Percentiles rank a stretch among this genome's conserved stretches.
Evolutionary conservation across 1,284 basidiomycete genomes (phyloP).

Genomic region (Psilocybe mexicana): DNA sequence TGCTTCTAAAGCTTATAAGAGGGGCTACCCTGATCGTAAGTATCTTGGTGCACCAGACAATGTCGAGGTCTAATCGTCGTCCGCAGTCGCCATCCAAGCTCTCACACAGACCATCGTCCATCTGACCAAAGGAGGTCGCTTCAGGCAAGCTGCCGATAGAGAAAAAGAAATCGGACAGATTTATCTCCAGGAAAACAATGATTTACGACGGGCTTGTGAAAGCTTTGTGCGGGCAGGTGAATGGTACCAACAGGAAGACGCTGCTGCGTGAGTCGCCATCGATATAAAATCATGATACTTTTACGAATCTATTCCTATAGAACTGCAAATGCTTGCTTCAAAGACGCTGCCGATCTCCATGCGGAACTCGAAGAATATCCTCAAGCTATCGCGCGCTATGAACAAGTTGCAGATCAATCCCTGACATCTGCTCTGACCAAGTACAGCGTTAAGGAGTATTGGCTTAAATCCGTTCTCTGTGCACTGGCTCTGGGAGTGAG

Average conservation of each 20-base stretch:
- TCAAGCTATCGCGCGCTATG: slow-evolving; percentile 86
- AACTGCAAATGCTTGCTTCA: slow-evolving; percentile 94
- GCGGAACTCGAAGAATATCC: slow-evolving; percentile 88
- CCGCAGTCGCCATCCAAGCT: slow-evolving; percentile 87
- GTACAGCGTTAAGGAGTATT: slow-evolving; percentile 99
- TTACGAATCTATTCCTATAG: slow-evolving; percentile 42
- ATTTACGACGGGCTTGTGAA: slow-evolving; percentile 83
- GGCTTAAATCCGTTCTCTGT: slow-evolving; percentile 87
- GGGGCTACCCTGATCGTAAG: slow-evolving; percentile 81
- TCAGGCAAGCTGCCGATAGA: slow-evolving; percentile 96
- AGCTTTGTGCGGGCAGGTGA: slow-evolving; percentile 93
- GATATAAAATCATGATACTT: neutral
- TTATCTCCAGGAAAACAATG: slow-evolving; percentile 76
- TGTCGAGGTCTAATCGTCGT: slow-evolving; percentile 15
- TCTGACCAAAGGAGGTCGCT: slow-evolving; percentile 84
- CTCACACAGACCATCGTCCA: slow-evolving; percentile 84
- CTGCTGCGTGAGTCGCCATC: slow-evolving; percentile 79
- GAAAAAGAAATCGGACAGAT: slow-evolving; percentile 97
- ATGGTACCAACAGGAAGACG: slow-evolving; percentile 97
- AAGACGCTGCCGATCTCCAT: slow-evolving; percentile 94
- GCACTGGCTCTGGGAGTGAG: slow-evolving; percentile 85
- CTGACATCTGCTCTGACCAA: slow-evolving; percentile 88
- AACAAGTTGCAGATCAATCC: slow-evolving; percentile 88
- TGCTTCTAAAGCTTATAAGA: slow-evolving; percentile 92
- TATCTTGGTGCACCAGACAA: slow-evolving; percentile 14